These are phyloP conservation scores for Yamadazyma kanchanaburiensis DNA, from an alignment of 1,139 yeast species.

Conservation along the genomic window DNA sequence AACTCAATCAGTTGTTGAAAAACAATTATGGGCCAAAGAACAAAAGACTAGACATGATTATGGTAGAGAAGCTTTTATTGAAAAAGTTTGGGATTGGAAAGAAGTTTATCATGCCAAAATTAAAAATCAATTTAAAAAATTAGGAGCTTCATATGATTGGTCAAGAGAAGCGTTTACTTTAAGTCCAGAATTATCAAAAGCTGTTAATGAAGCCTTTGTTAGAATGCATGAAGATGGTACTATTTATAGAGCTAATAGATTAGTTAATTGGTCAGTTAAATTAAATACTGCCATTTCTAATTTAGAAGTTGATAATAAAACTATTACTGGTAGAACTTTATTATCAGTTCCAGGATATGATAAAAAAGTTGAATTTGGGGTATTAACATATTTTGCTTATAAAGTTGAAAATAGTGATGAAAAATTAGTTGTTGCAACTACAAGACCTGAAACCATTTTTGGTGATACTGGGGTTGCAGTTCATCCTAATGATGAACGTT, in stretches of 20 bases:
- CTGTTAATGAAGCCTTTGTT: constrained; percentile 91
- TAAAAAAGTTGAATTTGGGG: constrained; percentile 92
- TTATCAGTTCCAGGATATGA: constrained; percentile 88
- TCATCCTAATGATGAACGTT: constrained; percentile 91
- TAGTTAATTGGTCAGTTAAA: constrained; percentile 95
- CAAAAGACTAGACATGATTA: constrained; percentile 90
- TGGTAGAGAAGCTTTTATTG: constrained; percentile 87
- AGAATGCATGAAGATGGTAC: constrained; percentile 91
- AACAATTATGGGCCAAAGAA: constrained; percentile 87
- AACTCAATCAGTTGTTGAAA: constrained; percentile 97
- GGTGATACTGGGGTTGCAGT: constrained; percentile 99
- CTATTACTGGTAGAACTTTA: constrained; percentile 75
- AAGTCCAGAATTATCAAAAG: constrained; percentile 70
- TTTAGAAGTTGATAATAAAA: constrained; percentile 93
- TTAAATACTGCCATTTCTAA: constrained; percentile 94
- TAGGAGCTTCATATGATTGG: constrained; percentile 99
- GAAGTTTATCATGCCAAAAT: constrained; percentile 87
- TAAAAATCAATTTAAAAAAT: constrained; percentile 74
- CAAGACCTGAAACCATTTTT: constrained; percentile 97
- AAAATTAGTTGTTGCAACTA: constrained; percentile 87
- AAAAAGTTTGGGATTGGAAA: constrained; percentile 98
- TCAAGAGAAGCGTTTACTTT: constrained; percentile 89
- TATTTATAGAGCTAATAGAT: constrained; percentile 88
- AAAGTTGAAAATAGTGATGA: constrained; percentile 88
- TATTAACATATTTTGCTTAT: constrained; percentile 88